Base-by-base conservation (phyloP, 176 grass and related monocot genomes). In the Saccharum officinarum region DNA sequence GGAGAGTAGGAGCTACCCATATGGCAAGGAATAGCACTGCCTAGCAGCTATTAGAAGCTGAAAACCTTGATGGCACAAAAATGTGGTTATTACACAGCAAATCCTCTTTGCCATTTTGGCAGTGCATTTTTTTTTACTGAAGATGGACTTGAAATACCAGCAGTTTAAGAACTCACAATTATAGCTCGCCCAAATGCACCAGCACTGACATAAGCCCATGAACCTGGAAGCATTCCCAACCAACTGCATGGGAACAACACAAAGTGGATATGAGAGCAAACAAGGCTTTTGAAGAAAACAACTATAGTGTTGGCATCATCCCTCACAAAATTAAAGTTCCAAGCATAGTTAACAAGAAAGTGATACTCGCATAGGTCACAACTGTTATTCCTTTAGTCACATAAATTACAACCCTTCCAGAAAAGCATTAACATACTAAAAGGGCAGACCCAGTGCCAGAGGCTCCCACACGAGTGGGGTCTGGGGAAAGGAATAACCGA, bases 141-240 rank as follows among this genome's bases (percentile, higher is more conserved):
- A 67, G 22, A 49, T 68, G 38, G 57, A 79, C 74, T 30, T 9
- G 59, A 20, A 83, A 83, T 50, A 75, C n/a, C n/a, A 26, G 59
- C 59, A 65, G 62, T 59, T 57, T 38, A 82, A 34, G 44, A 92
- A 86, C 97, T 94, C 84, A 99, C 97, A 85, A 99, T 99, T 85
- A 99, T 89, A 75, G 93, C 97, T 89, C 97, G 81, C 34, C 97
- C 97, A 57, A 99, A 99, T 89, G 97, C 97, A 88, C 93, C 97
- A 86, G 97, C 97, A 57, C 97, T 99, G 64, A 99, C 97, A 89
- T 99, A 99, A 70, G 97, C 97, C 97, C 97, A 99, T 61, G 97
- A 84, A 78, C 97, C 97, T 68, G 97, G 97, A 89, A 99, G 97
- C 97, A 99, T 99, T 55, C 97, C 97, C 88, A 99, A 91, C 97